phyloP scores from a whole-genome alignment of 495 filamentous ascomycete genomes.

The Xylaria bambusicola region DNA sequence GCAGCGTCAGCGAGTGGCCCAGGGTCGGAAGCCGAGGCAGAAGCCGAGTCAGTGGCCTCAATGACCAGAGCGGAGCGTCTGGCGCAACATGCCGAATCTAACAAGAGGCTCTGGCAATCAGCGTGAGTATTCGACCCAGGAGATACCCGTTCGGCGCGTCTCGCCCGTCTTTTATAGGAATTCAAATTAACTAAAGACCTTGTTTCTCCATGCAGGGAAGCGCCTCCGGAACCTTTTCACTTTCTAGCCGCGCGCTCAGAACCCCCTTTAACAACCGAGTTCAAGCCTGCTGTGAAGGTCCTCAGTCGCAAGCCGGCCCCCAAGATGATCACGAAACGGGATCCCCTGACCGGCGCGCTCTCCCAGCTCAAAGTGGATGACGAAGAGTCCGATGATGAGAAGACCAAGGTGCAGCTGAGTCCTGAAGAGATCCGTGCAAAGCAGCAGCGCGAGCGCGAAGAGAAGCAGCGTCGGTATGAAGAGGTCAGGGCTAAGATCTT shows the following conservation, averaged over 20 bases:
- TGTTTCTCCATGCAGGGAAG: constrained; percentile 25
- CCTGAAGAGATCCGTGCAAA: constrained; percentile 71
- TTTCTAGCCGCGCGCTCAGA: constrained; percentile 66
- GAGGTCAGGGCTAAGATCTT: constrained; percentile 84
- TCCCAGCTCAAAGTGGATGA: constrained; percentile 49
- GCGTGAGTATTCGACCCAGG: constrained; percentile 60
- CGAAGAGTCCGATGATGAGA: constrained; percentile 62
- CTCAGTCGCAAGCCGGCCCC: constrained; percentile 77
- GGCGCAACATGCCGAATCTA: constrained; percentile 77
- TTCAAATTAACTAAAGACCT: neutral
- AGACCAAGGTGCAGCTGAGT: constrained; percentile 57
- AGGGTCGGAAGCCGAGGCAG: constrained; percentile 39
- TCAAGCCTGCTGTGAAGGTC: constrained; percentile 80
- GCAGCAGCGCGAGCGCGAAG: constrained; percentile 74
- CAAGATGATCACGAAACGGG: constrained; percentile 47
- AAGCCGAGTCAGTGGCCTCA: constrained; percentile 39
- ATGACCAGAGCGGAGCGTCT: constrained; percentile 73
- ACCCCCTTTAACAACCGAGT: constrained; percentile 71
- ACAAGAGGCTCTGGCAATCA: constrained; percentile 83
- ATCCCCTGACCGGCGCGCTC: constrained; percentile 56
- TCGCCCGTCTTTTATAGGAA: neutral
- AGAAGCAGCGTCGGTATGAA: constrained; percentile 86
- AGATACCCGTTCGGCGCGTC: too few relatives aligned
- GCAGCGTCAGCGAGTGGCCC: constrained; percentile 21
- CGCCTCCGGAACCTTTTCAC: constrained; percentile 64